Percentiles rank a stretch among this genome's conserved stretches.
These are phyloP conservation scores for Nicotiana tomentosiformis DNA, from an alignment of 257 asterid genomes.

Conservation along the genomic window DNA sequence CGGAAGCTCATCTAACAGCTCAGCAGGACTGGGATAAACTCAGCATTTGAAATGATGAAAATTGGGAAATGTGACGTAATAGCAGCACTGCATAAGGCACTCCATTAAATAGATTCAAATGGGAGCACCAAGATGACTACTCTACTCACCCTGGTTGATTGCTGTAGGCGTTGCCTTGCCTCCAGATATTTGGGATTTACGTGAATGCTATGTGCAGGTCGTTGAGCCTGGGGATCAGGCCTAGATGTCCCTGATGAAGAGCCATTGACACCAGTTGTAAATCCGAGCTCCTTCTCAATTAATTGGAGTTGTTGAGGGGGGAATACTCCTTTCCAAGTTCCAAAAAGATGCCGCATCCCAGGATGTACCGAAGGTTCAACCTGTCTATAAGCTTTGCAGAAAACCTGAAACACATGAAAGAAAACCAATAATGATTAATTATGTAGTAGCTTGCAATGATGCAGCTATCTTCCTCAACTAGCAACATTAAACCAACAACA, in stretches of 20 bases:
- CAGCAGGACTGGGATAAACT: background rate
- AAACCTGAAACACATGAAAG: slow-evolving; percentile 45
- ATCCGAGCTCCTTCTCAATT: slow-evolving; percentile 85
- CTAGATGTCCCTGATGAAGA: slow-evolving; percentile 48
- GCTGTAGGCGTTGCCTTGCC: slow-evolving; percentile 72
- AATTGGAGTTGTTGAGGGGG: slow-evolving; percentile 66
- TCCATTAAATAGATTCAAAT: background rate
- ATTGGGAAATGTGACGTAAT: background rate
- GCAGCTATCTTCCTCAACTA: background rate
- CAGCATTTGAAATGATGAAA: background rate
- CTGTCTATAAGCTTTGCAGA: slow-evolving; percentile 77
- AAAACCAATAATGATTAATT: background rate
- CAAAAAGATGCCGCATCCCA: slow-evolving; percentile 93
- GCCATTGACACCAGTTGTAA: slow-evolving; percentile 50
- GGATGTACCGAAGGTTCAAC: slow-evolving; percentile 70
- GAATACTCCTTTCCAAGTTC: slow-evolving; percentile 93
- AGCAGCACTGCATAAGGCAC: background rate
- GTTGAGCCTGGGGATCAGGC: slow-evolving; percentile 63
- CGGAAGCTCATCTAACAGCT: background rate
- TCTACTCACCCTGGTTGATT: slow-evolving; percentile 49
- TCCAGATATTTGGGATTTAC: slow-evolving; percentile 91
- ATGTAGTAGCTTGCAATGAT: background rate
- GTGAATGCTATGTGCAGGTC: slow-evolving; percentile 83
- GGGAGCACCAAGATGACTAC: slow-evolving; percentile 20
- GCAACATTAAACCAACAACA: background rate